phyloP scores from a whole-genome alignment of 2,329 filamentous ascomycete genomes.

The Fonsecaea pugnacius region DNA sequence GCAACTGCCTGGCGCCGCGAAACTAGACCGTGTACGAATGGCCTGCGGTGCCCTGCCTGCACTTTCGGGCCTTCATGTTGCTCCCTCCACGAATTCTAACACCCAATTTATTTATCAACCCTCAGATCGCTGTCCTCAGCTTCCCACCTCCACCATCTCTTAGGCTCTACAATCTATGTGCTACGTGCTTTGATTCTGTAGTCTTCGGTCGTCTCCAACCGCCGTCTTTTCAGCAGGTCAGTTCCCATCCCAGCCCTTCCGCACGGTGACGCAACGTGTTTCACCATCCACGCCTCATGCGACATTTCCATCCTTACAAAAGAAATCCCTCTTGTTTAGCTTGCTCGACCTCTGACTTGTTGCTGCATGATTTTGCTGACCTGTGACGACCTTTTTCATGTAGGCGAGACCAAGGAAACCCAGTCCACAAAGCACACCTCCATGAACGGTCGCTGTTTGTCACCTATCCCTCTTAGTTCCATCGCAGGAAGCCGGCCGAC shows the following conservation, averaged over 20 bases:
- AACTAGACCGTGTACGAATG: background rate
- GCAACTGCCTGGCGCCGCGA: background rate
- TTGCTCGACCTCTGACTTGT: slow-evolving; percentile 3
- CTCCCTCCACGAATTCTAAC: slow-evolving; percentile 6
- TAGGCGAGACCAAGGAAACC: slow-evolving; percentile 27
- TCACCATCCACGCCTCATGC: slow-evolving; percentile 29
- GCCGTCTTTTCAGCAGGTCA: slow-evolving; percentile 20
- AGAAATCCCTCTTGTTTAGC: slow-evolving; percentile 11
- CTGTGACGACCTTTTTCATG: slow-evolving; percentile 4
- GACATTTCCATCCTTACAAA: slow-evolving; percentile 22
- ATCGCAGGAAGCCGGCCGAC: slow-evolving; percentile 14
- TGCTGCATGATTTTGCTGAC: slow-evolving; percentile 19
- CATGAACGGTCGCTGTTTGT: slow-evolving; percentile 24
- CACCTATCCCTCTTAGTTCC: slow-evolving; percentile 9
- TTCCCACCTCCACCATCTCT: slow-evolving; percentile 4
- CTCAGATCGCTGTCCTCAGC: slow-evolving; percentile 6
- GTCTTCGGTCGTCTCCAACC: slow-evolving; percentile 10
- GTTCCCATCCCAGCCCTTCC: slow-evolving; percentile 27
- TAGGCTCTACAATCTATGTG: slow-evolving; percentile 11
- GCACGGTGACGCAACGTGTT: slow-evolving; percentile 33
- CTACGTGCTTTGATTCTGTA: slow-evolving; percentile 8
- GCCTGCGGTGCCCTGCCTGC: background rate
- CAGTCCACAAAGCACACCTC: slow-evolving; percentile 6
- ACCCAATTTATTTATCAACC: slow-evolving; percentile 19
- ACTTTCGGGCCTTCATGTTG: slow-evolving; percentile 3